These are phyloP conservation scores for Allium fistulosum DNA, from an alignment of 106 monocot species.

Conservation along the genomic window DNA sequence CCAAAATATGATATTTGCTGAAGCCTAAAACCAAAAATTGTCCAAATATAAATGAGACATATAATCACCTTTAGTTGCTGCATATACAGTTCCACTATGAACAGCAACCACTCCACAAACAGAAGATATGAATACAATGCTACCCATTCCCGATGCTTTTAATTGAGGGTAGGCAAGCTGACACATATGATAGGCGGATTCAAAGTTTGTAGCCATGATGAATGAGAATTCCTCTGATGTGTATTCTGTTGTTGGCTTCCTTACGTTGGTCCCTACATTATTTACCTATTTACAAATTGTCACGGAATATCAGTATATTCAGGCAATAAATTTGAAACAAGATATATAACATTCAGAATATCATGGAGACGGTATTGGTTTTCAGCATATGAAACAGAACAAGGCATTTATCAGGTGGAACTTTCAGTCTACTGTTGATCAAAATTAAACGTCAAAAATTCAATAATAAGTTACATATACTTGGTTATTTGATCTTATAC, in stretches of 20 bases:
- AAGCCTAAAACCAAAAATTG: too few species aligned
- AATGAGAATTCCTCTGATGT: conserved; percentile 42
- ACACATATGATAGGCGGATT: conserved; percentile 53
- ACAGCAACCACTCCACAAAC: conserved; percentile 48
- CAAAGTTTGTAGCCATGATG: conserved; percentile 54
- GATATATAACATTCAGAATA: not conserved
- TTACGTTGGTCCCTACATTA: conserved; percentile 53
- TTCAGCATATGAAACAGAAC: not conserved
- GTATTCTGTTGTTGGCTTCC: conserved; percentile 39
- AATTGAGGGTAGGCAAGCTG: conserved; percentile 68
- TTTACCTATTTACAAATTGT: conserved; percentile 29
- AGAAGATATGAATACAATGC: conserved; percentile 66
- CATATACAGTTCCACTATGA: conserved; percentile 30
- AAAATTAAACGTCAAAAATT: too few species aligned
- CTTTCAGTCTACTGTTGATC: too few species aligned
- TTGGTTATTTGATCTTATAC: too few species aligned
- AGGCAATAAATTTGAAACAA: not conserved
- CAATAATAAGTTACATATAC: too few species aligned
- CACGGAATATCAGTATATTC: not conserved
- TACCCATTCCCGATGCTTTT: conserved; percentile 49
- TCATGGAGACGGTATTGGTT: not conserved
- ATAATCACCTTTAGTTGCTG: conserved; percentile 38
- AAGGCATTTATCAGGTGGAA: not conserved
- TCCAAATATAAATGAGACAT: too few species aligned
- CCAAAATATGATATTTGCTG: too few species aligned